Conservation (phyloP, 208 protist genomes). For the Wallacemonas sp. region DNA sequence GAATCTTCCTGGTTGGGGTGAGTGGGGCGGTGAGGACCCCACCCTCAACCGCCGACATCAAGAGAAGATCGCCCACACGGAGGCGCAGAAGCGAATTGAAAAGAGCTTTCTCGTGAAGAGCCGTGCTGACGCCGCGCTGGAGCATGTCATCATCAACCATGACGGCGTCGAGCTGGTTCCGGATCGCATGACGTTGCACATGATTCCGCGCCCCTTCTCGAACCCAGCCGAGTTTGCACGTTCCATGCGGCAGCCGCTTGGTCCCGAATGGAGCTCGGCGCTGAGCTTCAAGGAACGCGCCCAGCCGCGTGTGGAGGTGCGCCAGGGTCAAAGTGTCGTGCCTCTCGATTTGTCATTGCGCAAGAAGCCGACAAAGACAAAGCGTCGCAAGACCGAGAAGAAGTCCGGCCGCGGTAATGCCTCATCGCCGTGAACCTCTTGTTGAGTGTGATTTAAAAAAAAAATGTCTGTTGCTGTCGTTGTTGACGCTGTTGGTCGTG, state of each 20-base stretch:
- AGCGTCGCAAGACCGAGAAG: slow-evolving; percentile 60
- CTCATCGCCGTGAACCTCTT: too few relatives aligned
- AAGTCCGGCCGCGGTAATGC: background rate
- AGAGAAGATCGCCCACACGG: slow-evolving; percentile 50
- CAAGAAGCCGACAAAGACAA: slow-evolving; percentile 73
- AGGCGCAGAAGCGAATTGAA: slow-evolving; percentile 71
- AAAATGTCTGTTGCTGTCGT: too few relatives aligned
- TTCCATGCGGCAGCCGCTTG: slow-evolving; percentile 88
- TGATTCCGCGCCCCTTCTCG: slow-evolving; percentile 91
- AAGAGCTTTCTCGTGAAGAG: slow-evolving; percentile 78
- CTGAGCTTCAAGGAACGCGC: slow-evolving; percentile 81
- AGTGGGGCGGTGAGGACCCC: slow-evolving; percentile 89
- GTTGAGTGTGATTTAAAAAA: too few relatives aligned
- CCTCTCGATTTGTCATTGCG: slow-evolving; percentile 78
- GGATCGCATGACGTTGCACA: slow-evolving; percentile 87
- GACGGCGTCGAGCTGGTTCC: slow-evolving; percentile 90
- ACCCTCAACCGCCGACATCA: slow-evolving; percentile 80
- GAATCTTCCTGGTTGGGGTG: slow-evolving; percentile 90
- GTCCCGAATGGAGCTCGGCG: slow-evolving; percentile 88
- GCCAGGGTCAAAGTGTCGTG: slow-evolving; percentile 70
- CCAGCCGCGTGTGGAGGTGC: slow-evolving; percentile 82
- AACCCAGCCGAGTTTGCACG: slow-evolving; percentile 89
- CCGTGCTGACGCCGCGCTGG: slow-evolving; percentile 81
- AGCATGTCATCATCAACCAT: slow-evolving; percentile 94
- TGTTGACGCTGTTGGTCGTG: background rate